phyloP scores from a whole-genome alignment of 345 rosid species.

The Lepidium africanum region DNA sequence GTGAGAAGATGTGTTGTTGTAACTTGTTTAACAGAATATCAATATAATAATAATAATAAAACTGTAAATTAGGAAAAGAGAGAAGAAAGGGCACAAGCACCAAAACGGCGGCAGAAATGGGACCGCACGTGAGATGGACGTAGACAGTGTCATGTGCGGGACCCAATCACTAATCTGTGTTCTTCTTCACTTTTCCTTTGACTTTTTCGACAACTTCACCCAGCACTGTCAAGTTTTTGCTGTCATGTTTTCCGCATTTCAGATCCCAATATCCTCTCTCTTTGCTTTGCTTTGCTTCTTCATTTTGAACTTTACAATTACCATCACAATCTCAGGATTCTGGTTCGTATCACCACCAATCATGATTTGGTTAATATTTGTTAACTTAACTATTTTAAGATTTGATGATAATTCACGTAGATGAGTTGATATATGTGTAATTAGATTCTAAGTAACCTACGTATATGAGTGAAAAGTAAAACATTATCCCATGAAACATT shows the following conservation, averaged over 20 bases:
- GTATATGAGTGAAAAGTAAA: constrained; percentile 7
- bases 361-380: too few relatives aligned
- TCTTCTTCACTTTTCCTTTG: constrained; percentile 26
- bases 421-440: neutral
- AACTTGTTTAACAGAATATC: too few relatives aligned
- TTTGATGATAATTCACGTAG: neutral
- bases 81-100: constrained; percentile 35
- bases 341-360: too few relatives aligned
- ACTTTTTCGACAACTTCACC: constrained; percentile 26
- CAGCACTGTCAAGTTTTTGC: constrained; percentile 35
- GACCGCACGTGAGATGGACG: constrained; percentile 42
- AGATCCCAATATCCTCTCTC: constrained; percentile 35
- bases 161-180: constrained; percentile 31
- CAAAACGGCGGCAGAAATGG: constrained; percentile 63
- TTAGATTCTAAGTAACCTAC: neutral
- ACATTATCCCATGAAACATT: constrained; percentile 9
- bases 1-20: too few relatives aligned
- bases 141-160: constrained; percentile 20
- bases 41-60: too few relatives aligned
- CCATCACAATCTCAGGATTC: too few relatives aligned
- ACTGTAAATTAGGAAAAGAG: neutral
- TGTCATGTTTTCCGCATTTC: constrained; percentile 49
- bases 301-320: too few relatives aligned
- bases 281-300: neutral
- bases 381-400: too few relatives aligned